Evolutionary conservation across 805 yeast species (phyloP), one percentile per base, ranked within the genome.

Genomic region (Cyberlindnera euphorbiae): DNA sequence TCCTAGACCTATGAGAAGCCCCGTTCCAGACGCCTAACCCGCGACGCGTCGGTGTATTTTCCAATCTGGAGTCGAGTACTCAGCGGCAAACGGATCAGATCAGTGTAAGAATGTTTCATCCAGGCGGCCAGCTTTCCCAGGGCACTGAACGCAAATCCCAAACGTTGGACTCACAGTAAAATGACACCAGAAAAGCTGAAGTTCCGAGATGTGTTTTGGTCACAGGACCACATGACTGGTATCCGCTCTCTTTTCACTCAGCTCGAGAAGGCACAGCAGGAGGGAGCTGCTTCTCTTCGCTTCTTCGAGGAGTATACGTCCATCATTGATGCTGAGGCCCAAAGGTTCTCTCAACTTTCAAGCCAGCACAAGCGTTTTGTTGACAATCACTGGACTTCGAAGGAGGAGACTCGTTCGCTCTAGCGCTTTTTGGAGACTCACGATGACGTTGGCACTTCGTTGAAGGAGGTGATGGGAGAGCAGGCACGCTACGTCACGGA

Each of bases 181-280:
- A 26, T 13, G 10, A 17, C 13, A 10, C 5, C 18, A 6, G 18
- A 26, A 7, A 26, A n/a, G 16, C 18, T 16, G 22, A 30, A 24
- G n/a, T 33, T 33, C 21, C 19, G 23, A 3, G 53, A 53, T 19
- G 35, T 39, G 3, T 58, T 45, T 36, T 61, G 66, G 66, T 40
- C 61, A 6, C 32, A 47, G n/a, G 65, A 60, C 35, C 53, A 52
- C 31, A 41, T 44, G 13, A 45, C 53, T 4, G 64, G 65, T 8
- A 49, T 59, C 26, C 38, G 49, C 12, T 26, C 50, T 0, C 44
- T 60, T 6, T 18, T 50, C 1, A 30, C 30, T 5, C 36, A 32
- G 9, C 28, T 59, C 11, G 47, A 52, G 12, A 28, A 30, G n/a
- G 55, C 55, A 4, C 47, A 44, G 9, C 29, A 32, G 5, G 46